Conservation (phyloP, 768 basidiomycete species). For the Piloderma croceum region DNA sequence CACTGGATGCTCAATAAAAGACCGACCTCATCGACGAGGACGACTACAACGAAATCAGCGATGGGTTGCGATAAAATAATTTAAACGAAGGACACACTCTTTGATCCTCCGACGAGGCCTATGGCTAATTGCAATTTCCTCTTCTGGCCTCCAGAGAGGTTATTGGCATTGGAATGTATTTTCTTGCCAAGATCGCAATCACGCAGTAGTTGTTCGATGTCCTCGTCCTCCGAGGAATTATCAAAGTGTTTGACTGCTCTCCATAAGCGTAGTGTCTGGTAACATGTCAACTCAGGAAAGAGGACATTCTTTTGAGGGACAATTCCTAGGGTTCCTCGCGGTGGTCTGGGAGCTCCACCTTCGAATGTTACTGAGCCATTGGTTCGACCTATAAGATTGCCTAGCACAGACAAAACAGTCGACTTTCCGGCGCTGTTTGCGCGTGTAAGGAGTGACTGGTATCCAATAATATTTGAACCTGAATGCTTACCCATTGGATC, state of each 20-base stretch:
- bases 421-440: slow-evolving; percentile 77
- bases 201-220: slow-evolving; percentile 55
- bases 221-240: slow-evolving; percentile 41
- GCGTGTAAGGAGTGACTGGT: too few relatives aligned
- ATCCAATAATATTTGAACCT: too few relatives aligned
- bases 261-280: slow-evolving; percentile 72
- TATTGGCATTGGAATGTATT: slow-evolving; percentile 57
- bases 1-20: background rate
- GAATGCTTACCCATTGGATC: slow-evolving; percentile 57
- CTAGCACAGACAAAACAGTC: slow-evolving; percentile 63
- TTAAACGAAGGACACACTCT: slow-evolving; percentile 37
- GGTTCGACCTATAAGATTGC: slow-evolving; percentile 53
- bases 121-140: slow-evolving; percentile 80
- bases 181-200: slow-evolving; percentile 75
- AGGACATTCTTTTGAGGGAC: slow-evolving; percentile 83
- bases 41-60: slow-evolving; percentile 27
- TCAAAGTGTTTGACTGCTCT: slow-evolving; percentile 62
- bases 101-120: slow-evolving; percentile 71
- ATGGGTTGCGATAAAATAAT: slow-evolving; percentile 1
- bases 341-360: slow-evolving; percentile 46
- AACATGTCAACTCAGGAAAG: slow-evolving; percentile 68
- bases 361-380: slow-evolving; percentile 53
- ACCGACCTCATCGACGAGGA: slow-evolving; percentile 50
- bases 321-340: slow-evolving; percentile 66
- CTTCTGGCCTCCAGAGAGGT: slow-evolving; percentile 77